Conservation (phyloP, 1,284 basidiomycete species). For the Trametes hirsuta region DNA sequence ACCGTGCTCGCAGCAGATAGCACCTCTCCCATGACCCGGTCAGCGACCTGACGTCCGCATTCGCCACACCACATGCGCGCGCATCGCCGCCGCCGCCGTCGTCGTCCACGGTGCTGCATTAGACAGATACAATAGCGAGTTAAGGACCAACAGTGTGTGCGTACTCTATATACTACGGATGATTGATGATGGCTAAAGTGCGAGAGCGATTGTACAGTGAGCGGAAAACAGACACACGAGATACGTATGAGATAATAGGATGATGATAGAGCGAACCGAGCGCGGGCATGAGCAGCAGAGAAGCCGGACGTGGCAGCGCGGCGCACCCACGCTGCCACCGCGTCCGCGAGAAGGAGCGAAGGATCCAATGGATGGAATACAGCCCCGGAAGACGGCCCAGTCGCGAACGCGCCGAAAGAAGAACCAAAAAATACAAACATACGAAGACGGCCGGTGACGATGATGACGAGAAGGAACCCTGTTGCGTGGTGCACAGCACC, state of each 20-base stretch:
- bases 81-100: neutral
- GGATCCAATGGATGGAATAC: conserved; percentile 6
- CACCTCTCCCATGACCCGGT: conserved; percentile 6
- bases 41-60: neutral
- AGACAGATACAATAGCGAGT: conserved; percentile 21
- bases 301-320: conserved; percentile 3
- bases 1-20: neutral
- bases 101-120: conserved; percentile 17
- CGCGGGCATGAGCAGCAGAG: conserved; percentile 5
- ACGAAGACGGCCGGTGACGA: conserved; percentile 1
- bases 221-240: conserved; percentile 11
- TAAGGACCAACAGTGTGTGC: conserved; percentile 18
- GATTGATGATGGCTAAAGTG: conserved; percentile 24
- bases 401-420: neutral
- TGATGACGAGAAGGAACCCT: conserved; percentile 9
- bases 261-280: conserved; percentile 5
- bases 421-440: conserved; percentile 10
- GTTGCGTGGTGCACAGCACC: conserved; percentile 24
- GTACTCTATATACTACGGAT: conserved; percentile 26
- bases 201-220: conserved; percentile 22
- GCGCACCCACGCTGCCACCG: conserved; percentile 13
- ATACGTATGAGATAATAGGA: conserved; percentile 1
- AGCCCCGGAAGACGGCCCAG: conserved; percentile 2
- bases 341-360: conserved; percentile 2
- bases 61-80: neutral